Conservation (phyloP, 768 basidiomycete species). For the Pleurotus tuber-regium region DNA sequence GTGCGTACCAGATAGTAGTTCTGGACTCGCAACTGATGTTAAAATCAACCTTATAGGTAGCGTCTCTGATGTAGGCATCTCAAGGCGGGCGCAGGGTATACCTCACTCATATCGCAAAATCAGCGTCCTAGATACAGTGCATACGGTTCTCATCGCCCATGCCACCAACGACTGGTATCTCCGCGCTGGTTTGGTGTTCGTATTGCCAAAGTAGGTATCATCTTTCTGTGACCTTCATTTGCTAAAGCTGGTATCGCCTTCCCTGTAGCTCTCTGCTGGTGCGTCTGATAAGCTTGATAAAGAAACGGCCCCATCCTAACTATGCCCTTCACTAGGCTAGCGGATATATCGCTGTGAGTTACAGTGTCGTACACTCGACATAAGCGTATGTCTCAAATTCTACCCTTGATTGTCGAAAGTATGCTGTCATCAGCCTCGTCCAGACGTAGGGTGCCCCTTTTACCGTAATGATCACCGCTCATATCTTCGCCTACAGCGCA, state of each 20-base stretch:
- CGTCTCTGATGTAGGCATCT: neutral
- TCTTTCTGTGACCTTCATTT: neutral
- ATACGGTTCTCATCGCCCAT: neutral
- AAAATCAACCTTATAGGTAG: neutral
- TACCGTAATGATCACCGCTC: neutral
- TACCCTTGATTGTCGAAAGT: neutral
- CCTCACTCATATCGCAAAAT: neutral
- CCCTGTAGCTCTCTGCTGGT: neutral
- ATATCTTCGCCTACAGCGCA: neutral
- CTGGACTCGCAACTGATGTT: neutral
- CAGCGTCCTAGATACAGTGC: neutral
- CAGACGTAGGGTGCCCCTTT: neutral
- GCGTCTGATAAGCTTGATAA: no score
- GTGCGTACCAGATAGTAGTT: neutral
- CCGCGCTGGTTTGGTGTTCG: neutral
- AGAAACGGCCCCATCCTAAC: no score
- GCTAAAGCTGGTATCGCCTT: neutral
- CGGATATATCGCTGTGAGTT: neutral
- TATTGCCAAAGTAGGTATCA: neutral
- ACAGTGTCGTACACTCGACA: neutral
- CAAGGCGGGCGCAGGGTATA: no score
- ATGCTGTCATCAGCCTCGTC: neutral
- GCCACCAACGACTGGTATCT: neutral
- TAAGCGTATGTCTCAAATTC: neutral
- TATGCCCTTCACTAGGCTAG: conserved; percentile 4